A percentile compares a stretch with the other conserved stretches of the same genome.
These are phyloP conservation scores for Senna siamea DNA, from an alignment of 306 rosid genomes.

Conservation along the genomic window DNA sequence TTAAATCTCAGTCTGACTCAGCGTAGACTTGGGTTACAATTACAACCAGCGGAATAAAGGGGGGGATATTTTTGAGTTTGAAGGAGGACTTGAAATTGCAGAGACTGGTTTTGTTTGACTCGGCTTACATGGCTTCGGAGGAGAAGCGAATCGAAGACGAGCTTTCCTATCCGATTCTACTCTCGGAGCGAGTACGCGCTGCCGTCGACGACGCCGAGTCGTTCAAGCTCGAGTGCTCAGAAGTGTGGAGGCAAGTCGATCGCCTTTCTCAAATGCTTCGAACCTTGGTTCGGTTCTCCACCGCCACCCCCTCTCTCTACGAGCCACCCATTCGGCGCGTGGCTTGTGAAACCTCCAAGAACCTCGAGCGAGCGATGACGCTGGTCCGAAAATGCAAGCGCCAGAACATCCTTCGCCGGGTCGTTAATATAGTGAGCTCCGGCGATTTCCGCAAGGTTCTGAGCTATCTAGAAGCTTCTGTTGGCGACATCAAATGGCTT, in stretches of 20 bases:
- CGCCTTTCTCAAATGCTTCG: slow-evolving; percentile 68
- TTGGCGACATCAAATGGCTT: slow-evolving; percentile 76
- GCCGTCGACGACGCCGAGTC: slow-evolving; percentile 59
- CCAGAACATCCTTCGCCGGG: slow-evolving; percentile 63
- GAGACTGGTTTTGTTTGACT: no score
- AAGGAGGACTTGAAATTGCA: no score
- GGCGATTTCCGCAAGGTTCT: slow-evolving; percentile 60
- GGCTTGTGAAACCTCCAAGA: no score
- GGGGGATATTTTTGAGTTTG: no score
- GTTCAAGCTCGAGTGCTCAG: slow-evolving; percentile 62
- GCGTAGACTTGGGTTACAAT: no score
- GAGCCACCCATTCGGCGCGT: no score
- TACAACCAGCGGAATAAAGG: no score
- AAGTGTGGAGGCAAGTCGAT: slow-evolving; percentile 63
- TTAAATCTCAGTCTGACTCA: no score
- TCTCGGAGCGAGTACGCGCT: no score
- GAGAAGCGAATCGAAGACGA: slow-evolving; percentile 64
- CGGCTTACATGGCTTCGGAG: slow-evolving; percentile 60
- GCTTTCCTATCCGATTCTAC: slow-evolving; percentile 60
- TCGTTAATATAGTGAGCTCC: slow-evolving; percentile 60
- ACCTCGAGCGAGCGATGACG: slow-evolving; percentile 53
- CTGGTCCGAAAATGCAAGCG: slow-evolving; percentile 69
- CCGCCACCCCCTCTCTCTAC: slow-evolving; percentile 48
- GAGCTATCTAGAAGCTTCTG: slow-evolving; percentile 52
- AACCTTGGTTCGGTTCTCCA: slow-evolving; percentile 57